Conservation (phyloP, 129 eudicot genomes). For the Flaveria linearis region DNA sequence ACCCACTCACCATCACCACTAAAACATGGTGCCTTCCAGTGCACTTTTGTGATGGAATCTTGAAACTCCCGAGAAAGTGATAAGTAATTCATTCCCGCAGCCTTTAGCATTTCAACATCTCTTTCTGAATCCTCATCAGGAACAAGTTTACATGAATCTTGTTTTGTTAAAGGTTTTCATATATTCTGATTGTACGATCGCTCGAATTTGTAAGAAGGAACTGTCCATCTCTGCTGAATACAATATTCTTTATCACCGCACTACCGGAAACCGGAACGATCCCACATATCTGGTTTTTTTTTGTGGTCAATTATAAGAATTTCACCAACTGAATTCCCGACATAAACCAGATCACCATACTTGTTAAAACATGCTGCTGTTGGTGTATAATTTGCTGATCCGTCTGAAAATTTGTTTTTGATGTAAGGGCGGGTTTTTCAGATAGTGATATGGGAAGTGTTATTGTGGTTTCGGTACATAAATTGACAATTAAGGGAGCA, state of each 20-base stretch:
- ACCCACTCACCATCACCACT: constrained; percentile 99
- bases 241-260: constrained; percentile 80
- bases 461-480: constrained; percentile 48
- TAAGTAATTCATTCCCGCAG: constrained; percentile 59
- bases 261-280: constrained; percentile 58
- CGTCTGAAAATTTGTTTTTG: constrained; percentile 34
- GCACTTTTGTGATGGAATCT: constrained; percentile 82
- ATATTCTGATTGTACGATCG: constrained; percentile 85
- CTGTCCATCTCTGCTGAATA: constrained; percentile 75
- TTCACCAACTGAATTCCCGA: constrained; percentile 39
- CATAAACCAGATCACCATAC: constrained; percentile 39
- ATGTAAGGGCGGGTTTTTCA: constrained; percentile 34
- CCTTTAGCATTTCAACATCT: constrained; percentile 60
- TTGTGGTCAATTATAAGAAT: constrained; percentile 43
- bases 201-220: constrained; percentile 90
- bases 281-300: constrained; percentile 50
- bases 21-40: constrained; percentile 98
- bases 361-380: constrained; percentile 44
- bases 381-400: constrained; percentile 36
- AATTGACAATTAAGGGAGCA: constrained; percentile 87
- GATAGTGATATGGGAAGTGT: constrained; percentile 66
- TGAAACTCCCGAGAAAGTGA: constrained; percentile 81
- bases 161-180: constrained; percentile 73
- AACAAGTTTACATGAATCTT: constrained; percentile 46
- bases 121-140: constrained; percentile 36